A percentile compares a stretch with the other conserved stretches of the same genome.
These are phyloP conservation scores for Myriosclerotinia scirpicola DNA, from an alignment of 2,329 filamentous ascomycete genomes.

Conservation along the genomic window DNA sequence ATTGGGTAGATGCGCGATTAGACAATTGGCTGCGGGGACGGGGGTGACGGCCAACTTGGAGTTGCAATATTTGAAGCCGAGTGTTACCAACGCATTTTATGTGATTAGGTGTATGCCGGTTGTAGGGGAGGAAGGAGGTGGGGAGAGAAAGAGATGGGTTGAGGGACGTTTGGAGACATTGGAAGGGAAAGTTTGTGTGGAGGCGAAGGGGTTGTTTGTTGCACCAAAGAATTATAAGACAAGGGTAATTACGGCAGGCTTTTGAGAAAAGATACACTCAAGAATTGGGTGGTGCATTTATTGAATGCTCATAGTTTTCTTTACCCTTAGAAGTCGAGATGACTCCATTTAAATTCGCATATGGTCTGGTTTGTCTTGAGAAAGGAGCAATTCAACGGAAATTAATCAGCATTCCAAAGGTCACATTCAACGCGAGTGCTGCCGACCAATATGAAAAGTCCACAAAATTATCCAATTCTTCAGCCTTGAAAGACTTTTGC, in stretches of 20 bases:
- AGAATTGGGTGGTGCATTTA: background rate
- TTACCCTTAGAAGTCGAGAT: background rate
- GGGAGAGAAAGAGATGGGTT: constrained; percentile 47
- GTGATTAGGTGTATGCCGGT: constrained; percentile 55
- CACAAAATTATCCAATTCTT: too few species aligned
- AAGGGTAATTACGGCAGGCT: constrained; percentile 25
- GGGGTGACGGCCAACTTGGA: constrained; percentile 58
- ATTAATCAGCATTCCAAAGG: background rate
- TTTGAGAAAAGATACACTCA: constrained; percentile 20
- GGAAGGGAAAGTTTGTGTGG: constrained; percentile 57
- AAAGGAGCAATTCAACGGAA: background rate
- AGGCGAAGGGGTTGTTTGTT: constrained; percentile 59
- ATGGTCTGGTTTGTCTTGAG: background rate
- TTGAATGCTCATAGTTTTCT: background rate
- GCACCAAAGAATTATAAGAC: constrained; percentile 49
- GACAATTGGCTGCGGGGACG: constrained; percentile 48
- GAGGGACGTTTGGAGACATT: constrained; percentile 54
- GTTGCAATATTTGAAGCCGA: constrained; percentile 62
- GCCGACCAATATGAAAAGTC: too few species aligned
- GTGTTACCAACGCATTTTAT: constrained; percentile 62
- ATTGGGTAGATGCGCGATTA: constrained; percentile 61
- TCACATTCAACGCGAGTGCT: background rate
- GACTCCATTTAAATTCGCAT: background rate
- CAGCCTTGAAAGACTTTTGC: too few species aligned
- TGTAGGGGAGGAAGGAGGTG: constrained; percentile 35